Evolutionary conservation across 164 flowering plant species (phyloP).

Genomic region (Vitis amurensis): DNA sequence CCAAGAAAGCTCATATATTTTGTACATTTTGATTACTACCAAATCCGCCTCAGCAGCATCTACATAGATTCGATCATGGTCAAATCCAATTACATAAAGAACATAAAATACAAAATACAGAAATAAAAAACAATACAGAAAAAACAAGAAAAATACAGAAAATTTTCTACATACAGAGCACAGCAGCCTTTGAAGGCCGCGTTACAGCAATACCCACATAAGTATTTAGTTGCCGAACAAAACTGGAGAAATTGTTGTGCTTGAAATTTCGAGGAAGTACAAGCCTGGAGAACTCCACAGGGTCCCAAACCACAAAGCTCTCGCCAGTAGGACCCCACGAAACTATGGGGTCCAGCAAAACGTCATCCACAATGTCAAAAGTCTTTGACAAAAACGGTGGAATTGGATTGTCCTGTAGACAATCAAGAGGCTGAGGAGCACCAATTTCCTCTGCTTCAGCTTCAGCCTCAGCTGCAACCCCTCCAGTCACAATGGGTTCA

Average conservation of each 20-base stretch:
- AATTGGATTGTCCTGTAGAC: constrained; percentile 46
- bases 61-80: constrained; percentile 13
- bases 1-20: constrained; percentile 8
- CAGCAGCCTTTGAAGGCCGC: constrained; percentile 42
- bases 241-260: constrained; percentile 97
- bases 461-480: not conserved
- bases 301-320: constrained; percentile 92
- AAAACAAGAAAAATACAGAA: constrained; percentile 4
- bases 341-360: constrained; percentile 49
- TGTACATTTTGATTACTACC: constrained; percentile 17
- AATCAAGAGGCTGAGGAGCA: constrained; percentile 64
- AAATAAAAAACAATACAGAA: constrained; percentile 8
- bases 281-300: constrained; percentile 58
- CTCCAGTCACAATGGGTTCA: not conserved
- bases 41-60: constrained; percentile 13
- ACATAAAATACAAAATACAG: not conserved
- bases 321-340: constrained; percentile 67
- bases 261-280: constrained; percentile 83
- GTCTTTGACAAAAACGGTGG: constrained; percentile 87
- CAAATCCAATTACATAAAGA: constrained; percentile 20
- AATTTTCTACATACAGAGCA: constrained; percentile 30
- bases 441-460: constrained; percentile 7
- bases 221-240: constrained; percentile 93
- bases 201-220: constrained; percentile 77
- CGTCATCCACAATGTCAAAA: constrained; percentile 74